Evolutionary conservation across 441 rosid species (phyloP).

Genomic region (Brassica hybrid): DNA sequence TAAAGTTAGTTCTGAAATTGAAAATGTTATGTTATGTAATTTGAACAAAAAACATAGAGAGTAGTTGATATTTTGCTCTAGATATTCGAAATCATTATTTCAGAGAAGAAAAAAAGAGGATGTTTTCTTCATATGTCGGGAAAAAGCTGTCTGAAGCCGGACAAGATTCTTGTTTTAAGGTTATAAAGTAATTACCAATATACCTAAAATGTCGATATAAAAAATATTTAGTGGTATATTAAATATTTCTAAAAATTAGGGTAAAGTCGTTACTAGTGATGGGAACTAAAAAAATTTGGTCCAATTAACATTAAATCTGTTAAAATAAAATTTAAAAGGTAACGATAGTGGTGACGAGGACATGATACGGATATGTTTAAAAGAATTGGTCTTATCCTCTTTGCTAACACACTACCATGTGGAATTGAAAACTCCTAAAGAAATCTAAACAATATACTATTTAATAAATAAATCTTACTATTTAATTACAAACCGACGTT

Average conservation of each 20-base stretch:
- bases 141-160: conserved; percentile 22
- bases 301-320: conserved; percentile 30
- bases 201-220: neutral
- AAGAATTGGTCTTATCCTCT: conserved; percentile 43
- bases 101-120: neutral
- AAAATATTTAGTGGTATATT: conserved; percentile 6
- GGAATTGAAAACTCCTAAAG: conserved; percentile 35
- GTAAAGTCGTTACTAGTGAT: conserved; percentile 37
- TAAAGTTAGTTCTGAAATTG: too few relatives aligned
- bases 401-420: conserved; percentile 19
- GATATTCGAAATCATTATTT: neutral
- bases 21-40: too few relatives aligned
- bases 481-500: conserved; percentile 38
- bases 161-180: conserved; percentile 28
- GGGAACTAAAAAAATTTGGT: conserved; percentile 23
- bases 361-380: conserved; percentile 42
- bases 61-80: neutral
- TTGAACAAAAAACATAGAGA: too few relatives aligned
- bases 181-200: conserved; percentile 11
- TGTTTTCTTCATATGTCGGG: neutral
- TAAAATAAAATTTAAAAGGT: neutral
- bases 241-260: neutral
- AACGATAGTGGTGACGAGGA: conserved; percentile 43
- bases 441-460: conserved; percentile 28
- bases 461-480: neutral